These are phyloP conservation scores for Lactarius vividus DNA, from an alignment of 768 basidiomycete genomes.

Conservation along the genomic window DNA sequence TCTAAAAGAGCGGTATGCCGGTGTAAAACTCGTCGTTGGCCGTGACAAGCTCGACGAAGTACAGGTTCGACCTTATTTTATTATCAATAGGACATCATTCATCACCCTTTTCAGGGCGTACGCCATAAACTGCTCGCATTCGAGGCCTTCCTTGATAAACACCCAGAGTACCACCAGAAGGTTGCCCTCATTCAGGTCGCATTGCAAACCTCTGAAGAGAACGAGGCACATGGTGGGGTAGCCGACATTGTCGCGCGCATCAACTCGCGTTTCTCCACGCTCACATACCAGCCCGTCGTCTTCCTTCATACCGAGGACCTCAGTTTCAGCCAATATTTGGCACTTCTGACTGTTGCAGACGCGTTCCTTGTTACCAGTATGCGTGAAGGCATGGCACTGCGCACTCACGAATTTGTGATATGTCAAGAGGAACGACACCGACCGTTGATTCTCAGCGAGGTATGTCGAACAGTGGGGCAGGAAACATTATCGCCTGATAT, in stretches of 20 bases:
- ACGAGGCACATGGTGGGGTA: conserved; percentile 70
- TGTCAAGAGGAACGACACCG: conserved; percentile 70
- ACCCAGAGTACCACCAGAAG: conserved; percentile 79
- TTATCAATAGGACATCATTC: conserved; percentile 7
- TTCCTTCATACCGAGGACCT: conserved; percentile 83
- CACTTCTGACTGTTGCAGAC: conserved; percentile 76
- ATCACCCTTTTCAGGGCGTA: conserved; percentile 49
- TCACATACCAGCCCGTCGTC: conserved; percentile 86
- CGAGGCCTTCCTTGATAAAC: conserved; percentile 73
- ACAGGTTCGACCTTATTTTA: conserved; percentile 42
- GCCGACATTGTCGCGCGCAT: conserved; percentile 75
- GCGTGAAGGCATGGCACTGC: conserved; percentile 85
- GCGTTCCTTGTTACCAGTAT: conserved; percentile 83
- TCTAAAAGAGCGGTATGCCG: conserved; percentile 77
- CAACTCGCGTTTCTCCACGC: conserved; percentile 77
- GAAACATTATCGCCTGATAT: conserved; percentile 7
- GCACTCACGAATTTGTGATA: conserved; percentile 80
- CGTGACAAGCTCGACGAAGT: conserved; percentile 87
- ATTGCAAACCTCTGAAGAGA: conserved; percentile 74
- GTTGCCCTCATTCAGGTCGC: conserved; percentile 87
- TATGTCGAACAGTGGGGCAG: conserved; percentile 33
- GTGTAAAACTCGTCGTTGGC: conserved; percentile 85
- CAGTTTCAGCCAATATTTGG: conserved; percentile 84
- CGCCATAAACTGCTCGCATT: conserved; percentile 82
- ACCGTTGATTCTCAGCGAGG: conserved; percentile 78